A percentile compares a stretch with the other conserved stretches of the same genome.
Conservation (phyloP, 2,329 filamentous ascomycete genomes). For the Saccharata proteae region DNA sequence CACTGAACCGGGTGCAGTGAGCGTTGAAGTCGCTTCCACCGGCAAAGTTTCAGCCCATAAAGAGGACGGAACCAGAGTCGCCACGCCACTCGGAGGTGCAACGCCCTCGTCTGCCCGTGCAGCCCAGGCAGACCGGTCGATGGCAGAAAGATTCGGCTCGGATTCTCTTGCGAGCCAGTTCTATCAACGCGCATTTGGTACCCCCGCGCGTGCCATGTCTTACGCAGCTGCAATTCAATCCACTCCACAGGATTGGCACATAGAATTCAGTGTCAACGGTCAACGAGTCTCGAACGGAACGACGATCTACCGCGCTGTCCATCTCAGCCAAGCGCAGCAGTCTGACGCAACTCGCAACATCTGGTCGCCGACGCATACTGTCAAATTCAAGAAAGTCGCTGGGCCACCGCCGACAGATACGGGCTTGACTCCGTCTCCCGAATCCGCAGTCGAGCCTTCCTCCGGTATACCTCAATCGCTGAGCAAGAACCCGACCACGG, state of each 20-base stretch:
- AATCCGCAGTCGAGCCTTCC: constrained; percentile 39
- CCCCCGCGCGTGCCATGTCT: constrained; percentile 51
- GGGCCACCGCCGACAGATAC: constrained; percentile 70
- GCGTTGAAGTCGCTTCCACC: constrained; percentile 74
- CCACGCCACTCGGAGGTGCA: constrained; percentile 58
- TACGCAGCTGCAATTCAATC: constrained; percentile 77
- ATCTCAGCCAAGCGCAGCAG: constrained; percentile 40
- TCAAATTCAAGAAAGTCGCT: constrained; percentile 78
- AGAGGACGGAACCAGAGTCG: constrained; percentile 78
- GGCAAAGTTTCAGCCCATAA: constrained; percentile 85
- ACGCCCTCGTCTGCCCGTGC: constrained; percentile 19
- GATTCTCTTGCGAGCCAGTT: constrained; percentile 19
- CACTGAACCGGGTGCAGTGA: constrained; percentile 79
- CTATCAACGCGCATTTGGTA: constrained; percentile 25
- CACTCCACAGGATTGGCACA: constrained; percentile 86
- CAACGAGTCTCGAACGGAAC: constrained; percentile 81
- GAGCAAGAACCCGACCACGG: constrained; percentile 69
- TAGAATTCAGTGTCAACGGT: constrained; percentile 81
- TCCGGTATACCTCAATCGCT: constrained; percentile 65
- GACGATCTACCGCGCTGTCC: constrained; percentile 89
- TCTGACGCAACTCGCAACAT: constrained; percentile 66
- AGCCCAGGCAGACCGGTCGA: constrained; percentile 20
- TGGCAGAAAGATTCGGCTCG: constrained; percentile 11
- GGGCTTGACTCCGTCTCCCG: constrained; percentile 45
- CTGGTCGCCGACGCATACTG: constrained; percentile 81